phyloP scores from a whole-genome alignment of 2,329 filamentous ascomycete genomes.

The Ilyonectria robusta region DNA sequence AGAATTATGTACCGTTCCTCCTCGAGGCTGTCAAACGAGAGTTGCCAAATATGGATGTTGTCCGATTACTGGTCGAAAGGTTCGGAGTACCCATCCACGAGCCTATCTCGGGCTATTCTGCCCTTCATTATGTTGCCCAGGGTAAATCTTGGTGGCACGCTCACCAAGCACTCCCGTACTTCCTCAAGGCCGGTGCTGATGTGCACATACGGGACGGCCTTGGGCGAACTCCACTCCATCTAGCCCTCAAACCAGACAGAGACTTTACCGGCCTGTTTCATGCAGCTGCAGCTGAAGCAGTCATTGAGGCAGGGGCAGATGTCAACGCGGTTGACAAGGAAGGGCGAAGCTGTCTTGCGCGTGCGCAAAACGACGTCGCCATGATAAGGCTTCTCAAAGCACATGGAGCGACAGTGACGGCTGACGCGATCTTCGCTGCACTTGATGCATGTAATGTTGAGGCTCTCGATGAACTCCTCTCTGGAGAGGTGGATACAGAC shows the following conservation, averaged over 20 bases:
- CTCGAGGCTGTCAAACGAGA: constrained; percentile 47
- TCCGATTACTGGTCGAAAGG: constrained; percentile 53
- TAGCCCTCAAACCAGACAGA: constrained; percentile 25
- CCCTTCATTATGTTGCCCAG: constrained; percentile 29
- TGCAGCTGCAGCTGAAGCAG: constrained; percentile 33
- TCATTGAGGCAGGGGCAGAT: constrained; percentile 43
- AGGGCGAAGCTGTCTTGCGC: constrained; percentile 30
- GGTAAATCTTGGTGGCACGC: constrained; percentile 43
- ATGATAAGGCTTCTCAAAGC: constrained; percentile 32
- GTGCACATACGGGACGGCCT: constrained; percentile 23
- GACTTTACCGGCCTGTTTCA: constrained; percentile 20
- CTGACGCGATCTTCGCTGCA: constrained; percentile 33
- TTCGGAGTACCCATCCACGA: constrained; percentile 52
- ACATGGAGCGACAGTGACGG: constrained; percentile 33
- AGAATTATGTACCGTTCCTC: constrained; percentile 37
- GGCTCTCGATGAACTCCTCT: constrained; percentile 30
- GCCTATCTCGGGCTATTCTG: constrained; percentile 11
- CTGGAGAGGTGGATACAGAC: constrained; percentile 30
- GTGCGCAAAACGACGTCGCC: constrained; percentile 14
- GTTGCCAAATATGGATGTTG: constrained; percentile 53
- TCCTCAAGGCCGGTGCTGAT: constrained; percentile 36
- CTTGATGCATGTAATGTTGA: constrained; percentile 27
- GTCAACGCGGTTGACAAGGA: constrained; percentile 33
- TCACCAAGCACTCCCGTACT: constrained; percentile 41
- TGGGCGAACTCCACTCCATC: constrained; percentile 38